Evolutionary conservation across 75 land plant genomes (phyloP), one percentile per base, ranked within the genome.

Genomic region (Pinus albicaulis): DNA sequence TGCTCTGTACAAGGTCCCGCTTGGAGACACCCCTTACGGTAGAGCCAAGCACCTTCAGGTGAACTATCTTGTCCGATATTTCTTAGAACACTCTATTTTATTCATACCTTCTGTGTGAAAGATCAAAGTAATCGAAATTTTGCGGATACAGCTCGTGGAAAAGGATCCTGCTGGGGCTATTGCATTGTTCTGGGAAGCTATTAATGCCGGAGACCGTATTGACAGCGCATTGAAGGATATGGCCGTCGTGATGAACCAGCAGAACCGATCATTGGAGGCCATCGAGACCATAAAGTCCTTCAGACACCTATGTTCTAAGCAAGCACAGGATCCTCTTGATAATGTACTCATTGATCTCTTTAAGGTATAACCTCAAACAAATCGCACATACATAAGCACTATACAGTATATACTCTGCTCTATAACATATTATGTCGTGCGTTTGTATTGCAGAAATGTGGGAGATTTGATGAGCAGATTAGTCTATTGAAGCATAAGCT

Each of bases 381-480:
- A 48, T 48, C 53, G 12, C 2, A 10, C 1, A 48, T 48, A 1
- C 12, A 48, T 48, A 48, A 10, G 53, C 2, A 48, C 12, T 10
- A 10, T 48, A 8, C 2, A 10, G 12, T 10, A 10, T 48, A 8
- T 10, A 48, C 53, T 1, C 12, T 48, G 53, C 12, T 48, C 12
- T 10, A 1, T 48, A 48, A 48, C 48, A 23, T 73, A 53, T 44
- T 24, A 52, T 23, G 19, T 73, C 20, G 1, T 62, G 24, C 20
- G 17, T 48, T 55, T 16, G 38, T 26, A 36, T 16, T 65, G 28
- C 77, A 89, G 92, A 91, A 96, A 86, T 92, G 99, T 80, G 99
- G 99, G 61, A 88, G 76, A 75, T 28, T 96, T 5, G 98, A 96
- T 15, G 98, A 94, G 57, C 99, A 96, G 59, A 94, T 94, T 24